phyloP scores from a whole-genome alignment of 192 early-diverging fungal species.

The Radiomyces spectabilis region DNA sequence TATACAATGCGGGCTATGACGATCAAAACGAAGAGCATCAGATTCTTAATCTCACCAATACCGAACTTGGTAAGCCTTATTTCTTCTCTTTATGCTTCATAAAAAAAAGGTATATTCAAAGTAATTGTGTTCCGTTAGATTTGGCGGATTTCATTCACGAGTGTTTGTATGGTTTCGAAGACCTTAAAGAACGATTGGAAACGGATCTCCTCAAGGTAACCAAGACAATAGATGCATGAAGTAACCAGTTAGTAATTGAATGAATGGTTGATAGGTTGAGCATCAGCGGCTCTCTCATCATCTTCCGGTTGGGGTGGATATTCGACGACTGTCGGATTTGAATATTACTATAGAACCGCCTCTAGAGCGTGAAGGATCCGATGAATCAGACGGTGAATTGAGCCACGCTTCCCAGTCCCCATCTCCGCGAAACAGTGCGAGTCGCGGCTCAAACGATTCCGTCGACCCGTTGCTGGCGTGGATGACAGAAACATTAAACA shows the following conservation, averaged over 20 bases:
- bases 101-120: neutral
- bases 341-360: slow-evolving; percentile 21
- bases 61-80: neutral
- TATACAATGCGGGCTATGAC: neutral
- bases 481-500: too few species aligned
- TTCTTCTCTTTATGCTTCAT: neutral
- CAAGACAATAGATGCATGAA: neutral
- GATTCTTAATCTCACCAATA: too few species aligned
- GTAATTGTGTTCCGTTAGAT: slow-evolving; percentile 12
- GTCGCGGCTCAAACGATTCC: too few species aligned
- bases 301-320: neutral
- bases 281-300: slow-evolving; percentile 7
- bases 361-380: slow-evolving; percentile 5
- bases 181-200: slow-evolving; percentile 22
- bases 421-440: too few species aligned
- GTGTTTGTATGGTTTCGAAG: slow-evolving; percentile 29
- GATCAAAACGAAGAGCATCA: too few species aligned
- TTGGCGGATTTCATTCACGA: slow-evolving; percentile 24
- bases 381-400: too few species aligned
- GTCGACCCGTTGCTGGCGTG: too few species aligned
- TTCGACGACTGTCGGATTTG: slow-evolving; percentile 21
- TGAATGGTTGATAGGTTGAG: slow-evolving; percentile 10
- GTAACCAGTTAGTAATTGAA: too few species aligned
- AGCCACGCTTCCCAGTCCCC: too few species aligned
- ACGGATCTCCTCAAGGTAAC: slow-evolving; percentile 12